Percentiles rank a stretch among this genome's conserved stretches.
These are phyloP conservation scores for Penicillium parvum DNA, from an alignment of 495 filamentous ascomycete species.

Conservation along the genomic window DNA sequence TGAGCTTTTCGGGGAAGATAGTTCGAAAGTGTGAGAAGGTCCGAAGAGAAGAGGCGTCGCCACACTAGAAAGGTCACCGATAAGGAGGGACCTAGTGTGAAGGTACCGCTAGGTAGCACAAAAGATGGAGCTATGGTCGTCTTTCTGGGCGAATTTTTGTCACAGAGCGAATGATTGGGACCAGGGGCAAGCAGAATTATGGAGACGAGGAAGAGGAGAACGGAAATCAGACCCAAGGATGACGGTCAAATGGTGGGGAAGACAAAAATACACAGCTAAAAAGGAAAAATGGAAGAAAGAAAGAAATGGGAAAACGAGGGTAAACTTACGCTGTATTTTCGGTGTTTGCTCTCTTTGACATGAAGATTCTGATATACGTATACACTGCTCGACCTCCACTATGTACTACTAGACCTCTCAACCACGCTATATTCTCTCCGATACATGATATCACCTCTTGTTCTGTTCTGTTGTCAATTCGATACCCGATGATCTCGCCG, in stretches of 20 bases:
- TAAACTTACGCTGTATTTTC: constrained; percentile 12
- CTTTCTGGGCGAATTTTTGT: constrained; percentile 7
- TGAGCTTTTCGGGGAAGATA: constrained; percentile 19
- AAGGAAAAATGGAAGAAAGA: constrained; percentile 1
- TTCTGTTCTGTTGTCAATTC: not conserved
- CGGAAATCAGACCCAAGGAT: constrained; percentile 9
- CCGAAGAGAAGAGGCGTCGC: constrained; percentile 19
- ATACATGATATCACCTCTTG: not conserved
- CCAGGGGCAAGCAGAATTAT: not conserved
- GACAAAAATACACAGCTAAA: constrained; percentile 1
- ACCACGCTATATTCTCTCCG: too few relatives aligned
- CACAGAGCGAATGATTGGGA: constrained; percentile 20
- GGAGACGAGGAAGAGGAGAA: not conserved
- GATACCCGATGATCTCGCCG: not conserved
- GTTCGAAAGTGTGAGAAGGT: constrained; percentile 23
- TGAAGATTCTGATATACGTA: not conserved
- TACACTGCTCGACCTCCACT: too few relatives aligned
- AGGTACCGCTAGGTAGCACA: too few relatives aligned
- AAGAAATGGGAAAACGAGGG: constrained; percentile 3
- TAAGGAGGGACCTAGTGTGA: too few relatives aligned
- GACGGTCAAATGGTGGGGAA: constrained; percentile 20
- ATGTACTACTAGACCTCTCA: too few relatives aligned
- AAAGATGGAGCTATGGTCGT: constrained; percentile 1
- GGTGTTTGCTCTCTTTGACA: too few relatives aligned
- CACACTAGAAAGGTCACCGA: constrained; percentile 19